Evolutionary conservation across 225 moss, liverwort and hornwort genomes (phyloP).

Genomic region (Physcomitrellopsis africana): DNA sequence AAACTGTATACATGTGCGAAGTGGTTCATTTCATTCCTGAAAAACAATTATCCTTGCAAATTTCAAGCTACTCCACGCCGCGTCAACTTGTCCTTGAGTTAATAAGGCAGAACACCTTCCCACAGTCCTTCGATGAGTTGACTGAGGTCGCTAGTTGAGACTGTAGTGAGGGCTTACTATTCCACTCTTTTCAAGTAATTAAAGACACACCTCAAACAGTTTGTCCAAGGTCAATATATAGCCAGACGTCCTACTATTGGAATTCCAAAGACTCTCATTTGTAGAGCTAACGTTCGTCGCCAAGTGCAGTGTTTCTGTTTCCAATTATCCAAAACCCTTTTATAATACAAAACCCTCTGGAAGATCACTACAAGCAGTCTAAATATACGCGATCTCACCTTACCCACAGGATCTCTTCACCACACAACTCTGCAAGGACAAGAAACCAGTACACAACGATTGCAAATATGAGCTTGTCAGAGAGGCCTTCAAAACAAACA

Average conservation of each 20-base stretch:
- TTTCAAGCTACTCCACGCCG: not conserved
- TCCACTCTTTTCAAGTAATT: not conserved
- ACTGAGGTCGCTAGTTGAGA: not conserved
- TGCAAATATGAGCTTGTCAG: too few species aligned
- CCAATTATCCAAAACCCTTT: not conserved
- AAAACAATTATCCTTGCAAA: too few species aligned
- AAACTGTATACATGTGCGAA: not conserved
- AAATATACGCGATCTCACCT: too few species aligned
- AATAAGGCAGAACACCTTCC: not conserved
- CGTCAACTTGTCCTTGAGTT: not conserved
- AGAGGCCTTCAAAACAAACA: too few species aligned
- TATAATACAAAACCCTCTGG: not conserved
- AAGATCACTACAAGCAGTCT: not conserved
- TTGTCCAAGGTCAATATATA: not conserved
- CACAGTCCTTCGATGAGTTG: not conserved
- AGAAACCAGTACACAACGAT: too few species aligned
- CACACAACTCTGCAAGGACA: too few species aligned
- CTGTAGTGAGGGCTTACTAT: conserved; percentile 16
- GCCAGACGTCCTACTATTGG: not conserved
- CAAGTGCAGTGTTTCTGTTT: not conserved
- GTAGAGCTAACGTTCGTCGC: not conserved
- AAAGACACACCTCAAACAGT: not conserved
- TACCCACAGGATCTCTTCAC: too few species aligned
- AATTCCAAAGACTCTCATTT: not conserved
- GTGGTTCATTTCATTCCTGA: not conserved